Base-by-base conservation (phyloP, 2,329 filamentous ascomycete species). In the Rhinocladiella mackenziei region DNA sequence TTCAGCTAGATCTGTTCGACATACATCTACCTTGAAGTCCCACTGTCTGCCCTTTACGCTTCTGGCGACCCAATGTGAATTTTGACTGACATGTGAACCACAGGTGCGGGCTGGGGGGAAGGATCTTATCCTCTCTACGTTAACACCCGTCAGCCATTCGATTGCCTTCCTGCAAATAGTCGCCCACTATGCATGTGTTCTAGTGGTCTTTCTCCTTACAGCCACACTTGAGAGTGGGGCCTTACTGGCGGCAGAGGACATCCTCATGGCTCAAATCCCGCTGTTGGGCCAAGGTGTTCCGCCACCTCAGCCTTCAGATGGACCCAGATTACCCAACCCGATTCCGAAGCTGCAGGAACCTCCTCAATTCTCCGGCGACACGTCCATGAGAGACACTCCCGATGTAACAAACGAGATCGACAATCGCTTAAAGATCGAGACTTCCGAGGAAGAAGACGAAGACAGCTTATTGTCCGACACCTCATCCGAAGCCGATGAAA, bases 401-500 rank as follows among this genome's bases (percentile, higher is more conserved):
- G 51, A 53, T 15, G 35, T 51, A 14, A 43, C 48, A 6, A 18
- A 18, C 4, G 51, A 50, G 8, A 44, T 50, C 22, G 38, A 48
- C 23, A 17, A 35, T 37, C 43, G 44, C 15, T 19, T 53, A 20
- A 50, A 50, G 23, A 42, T 52, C 19, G 53, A 56, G 18, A 49
- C 53, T 3, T 45, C 50, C 15, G 45, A 53, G 17, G 54, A 56
- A n/a, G 35, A 48, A 2, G 39, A 46, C 22, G 52, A 55, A 22
- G 45, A 51, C 29, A 51, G 48, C 38, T 30, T 54, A 6, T 15
- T 45, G 13, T 48, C 51, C 18, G 51, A 53, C 29, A 48, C 43
- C 13, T 44, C 47, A 22, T 48, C 48, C 10, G 56, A 60, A 31
- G 39, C 14, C 2, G 67, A 66, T n/a, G 62, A 65, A 4, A 62